These are phyloP conservation scores for Agrostemma githago DNA, from an alignment of 148 eudicot species.

Conservation along the genomic window DNA sequence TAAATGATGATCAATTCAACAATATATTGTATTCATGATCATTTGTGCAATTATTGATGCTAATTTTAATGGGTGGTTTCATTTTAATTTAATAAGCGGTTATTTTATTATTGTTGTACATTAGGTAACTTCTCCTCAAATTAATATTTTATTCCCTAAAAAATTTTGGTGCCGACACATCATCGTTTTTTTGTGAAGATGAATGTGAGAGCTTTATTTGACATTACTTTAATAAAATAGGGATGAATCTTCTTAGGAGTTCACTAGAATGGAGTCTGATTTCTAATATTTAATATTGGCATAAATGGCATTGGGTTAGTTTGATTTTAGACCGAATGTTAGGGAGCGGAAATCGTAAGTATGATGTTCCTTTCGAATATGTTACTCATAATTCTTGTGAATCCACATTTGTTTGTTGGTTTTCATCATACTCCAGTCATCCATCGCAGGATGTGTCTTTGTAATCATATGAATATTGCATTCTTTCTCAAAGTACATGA, in stretches of 20 bases:
- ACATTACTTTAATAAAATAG: too few species aligned
- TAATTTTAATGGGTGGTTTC: too few species aligned
- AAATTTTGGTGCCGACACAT: too few species aligned
- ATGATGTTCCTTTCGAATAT: not conserved
- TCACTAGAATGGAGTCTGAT: not conserved
- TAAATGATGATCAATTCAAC: too few species aligned
- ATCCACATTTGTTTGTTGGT: not conserved
- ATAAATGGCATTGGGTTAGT: not conserved
- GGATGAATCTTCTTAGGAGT: not conserved
- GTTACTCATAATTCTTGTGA: not conserved
- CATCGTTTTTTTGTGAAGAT: too few species aligned
- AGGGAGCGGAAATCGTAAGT: not conserved
- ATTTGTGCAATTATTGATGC: too few species aligned
- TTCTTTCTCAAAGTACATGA: constrained; percentile 12
- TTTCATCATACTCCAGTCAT: not conserved
- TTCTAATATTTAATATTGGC: not conserved
- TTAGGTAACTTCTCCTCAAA: too few species aligned
- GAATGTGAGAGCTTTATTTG: too few species aligned
- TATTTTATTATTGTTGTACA: too few species aligned
- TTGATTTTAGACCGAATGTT: not conserved
- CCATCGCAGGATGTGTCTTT: not conserved
- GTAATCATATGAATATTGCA: not conserved
- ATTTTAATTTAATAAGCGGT: too few species aligned
- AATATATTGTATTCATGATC: too few species aligned
- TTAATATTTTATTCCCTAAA: too few species aligned